Conservation (phyloP, 176 grass and related monocot genomes). For the Chrysopogon serrulatus region DNA sequence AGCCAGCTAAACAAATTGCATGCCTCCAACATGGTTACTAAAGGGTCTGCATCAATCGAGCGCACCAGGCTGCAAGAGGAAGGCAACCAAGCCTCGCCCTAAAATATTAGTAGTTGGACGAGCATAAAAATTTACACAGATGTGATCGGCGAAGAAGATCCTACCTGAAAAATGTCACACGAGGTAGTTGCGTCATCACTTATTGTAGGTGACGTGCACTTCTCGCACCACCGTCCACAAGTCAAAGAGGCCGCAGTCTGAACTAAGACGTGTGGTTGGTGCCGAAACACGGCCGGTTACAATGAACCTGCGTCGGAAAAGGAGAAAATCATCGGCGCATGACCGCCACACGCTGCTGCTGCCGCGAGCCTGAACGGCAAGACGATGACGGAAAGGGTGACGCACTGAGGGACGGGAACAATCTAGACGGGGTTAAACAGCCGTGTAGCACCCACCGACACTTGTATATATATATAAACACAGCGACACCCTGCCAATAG, state of each 20-base stretch:
- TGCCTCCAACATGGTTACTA: too few relatives aligned
- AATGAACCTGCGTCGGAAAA: background rate
- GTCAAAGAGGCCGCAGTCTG: background rate
- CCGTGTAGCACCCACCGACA: too few relatives aligned
- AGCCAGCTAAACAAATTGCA: too few relatives aligned
- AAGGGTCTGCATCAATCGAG: too few relatives aligned
- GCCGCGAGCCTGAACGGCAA: background rate
- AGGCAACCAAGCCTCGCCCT: too few relatives aligned
- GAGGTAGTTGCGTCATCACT: background rate
- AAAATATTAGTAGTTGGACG: background rate
- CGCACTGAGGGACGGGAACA: background rate
- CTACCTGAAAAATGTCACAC: background rate
- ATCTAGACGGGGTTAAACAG: background rate
- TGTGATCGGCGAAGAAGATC: background rate
- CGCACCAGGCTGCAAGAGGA: too few relatives aligned
- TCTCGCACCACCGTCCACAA: background rate
- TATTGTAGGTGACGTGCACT: background rate
- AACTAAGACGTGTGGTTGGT: background rate
- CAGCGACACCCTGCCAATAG: background rate
- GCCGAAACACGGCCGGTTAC: background rate
- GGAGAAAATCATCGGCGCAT: too few relatives aligned
- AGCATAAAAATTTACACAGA: background rate
- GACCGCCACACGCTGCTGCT: background rate
- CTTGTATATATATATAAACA: constrained; percentile 12
- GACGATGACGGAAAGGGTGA: constrained; percentile 13